Conservation (phyloP, 768 basidiomycete genomes). For the Hericium erinaceus region DNA sequence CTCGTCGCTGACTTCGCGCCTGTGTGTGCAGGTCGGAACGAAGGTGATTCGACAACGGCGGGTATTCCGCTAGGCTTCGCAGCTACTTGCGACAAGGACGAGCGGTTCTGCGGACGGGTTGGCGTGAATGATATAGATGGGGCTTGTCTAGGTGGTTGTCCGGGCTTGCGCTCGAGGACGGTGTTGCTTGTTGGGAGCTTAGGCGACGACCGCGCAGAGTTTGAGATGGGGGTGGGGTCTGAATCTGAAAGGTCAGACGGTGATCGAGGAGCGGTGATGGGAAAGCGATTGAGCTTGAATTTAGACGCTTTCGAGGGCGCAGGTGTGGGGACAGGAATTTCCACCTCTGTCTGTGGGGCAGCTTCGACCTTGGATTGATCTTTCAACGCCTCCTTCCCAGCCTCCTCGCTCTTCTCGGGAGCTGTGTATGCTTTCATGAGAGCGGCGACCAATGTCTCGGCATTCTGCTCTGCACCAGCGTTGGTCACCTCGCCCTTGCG, state of each 20-base stretch:
- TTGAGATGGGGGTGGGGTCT: constrained; percentile 14
- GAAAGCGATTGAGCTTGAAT: constrained; percentile 16
- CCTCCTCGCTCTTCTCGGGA: not conserved
- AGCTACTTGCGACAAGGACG: not conserved
- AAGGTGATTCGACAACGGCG: constrained; percentile 19
- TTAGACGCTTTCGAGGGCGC: constrained; percentile 11
- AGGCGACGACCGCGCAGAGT: constrained; percentile 15
- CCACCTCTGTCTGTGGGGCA: not conserved
- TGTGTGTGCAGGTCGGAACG: constrained; percentile 12
- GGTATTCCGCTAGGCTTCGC: constrained; percentile 8
- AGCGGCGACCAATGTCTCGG: constrained; percentile 6
- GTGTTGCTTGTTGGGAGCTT: constrained; percentile 11
- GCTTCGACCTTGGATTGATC: not conserved
- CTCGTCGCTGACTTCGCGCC: not conserved
- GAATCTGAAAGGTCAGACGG: not conserved
- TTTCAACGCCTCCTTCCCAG: too few species aligned
- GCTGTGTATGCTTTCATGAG: constrained; percentile 8
- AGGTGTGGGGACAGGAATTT: not conserved
- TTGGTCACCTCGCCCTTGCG: constrained; percentile 23
- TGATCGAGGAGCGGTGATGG: not conserved
- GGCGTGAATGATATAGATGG: too few species aligned
- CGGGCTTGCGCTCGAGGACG: constrained; percentile 3
- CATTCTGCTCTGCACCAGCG: constrained; percentile 16
- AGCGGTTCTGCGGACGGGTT: not conserved
- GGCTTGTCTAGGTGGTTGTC: not conserved